Evolutionary conservation across 345 rosid species (phyloP), one percentile per base, ranked within the genome.

Genomic region (Lagerstroemia speciosa): DNA sequence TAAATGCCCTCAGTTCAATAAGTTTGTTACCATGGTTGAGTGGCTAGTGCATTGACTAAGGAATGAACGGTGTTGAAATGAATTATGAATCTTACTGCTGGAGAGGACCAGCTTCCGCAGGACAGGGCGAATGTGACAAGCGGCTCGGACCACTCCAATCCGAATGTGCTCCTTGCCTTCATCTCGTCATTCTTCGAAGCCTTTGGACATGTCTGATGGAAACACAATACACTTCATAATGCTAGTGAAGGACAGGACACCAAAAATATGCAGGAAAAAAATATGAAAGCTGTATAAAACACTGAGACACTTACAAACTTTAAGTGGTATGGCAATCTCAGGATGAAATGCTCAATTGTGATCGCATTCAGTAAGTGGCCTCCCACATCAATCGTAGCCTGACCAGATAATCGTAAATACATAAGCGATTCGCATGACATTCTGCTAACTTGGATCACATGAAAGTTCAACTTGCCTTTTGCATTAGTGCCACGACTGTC

Each of bases 61-160:
- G 12, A 12, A 36, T 36, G 67, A 64, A 26, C 3, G 2, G 6
- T 5, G 7, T 37, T 33, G 48, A 41, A 43, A 10, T 29, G 40
- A 55, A 78, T 82, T 95, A 6, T 29, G 40, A 55, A 79, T 83
- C 97, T 82, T 89, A 87, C 97, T 52, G 88, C 86, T 60, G 97
- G 99, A 34, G 99, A 94, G 38, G 99, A 85, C 95, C 92, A 83
- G 78, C 99, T 94, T 71, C 99, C 99, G 33, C 96, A 91, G 43
- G 95, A 82, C 43, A 91, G 93, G 6, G 97, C 88, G 66, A 88
- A 94, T 43, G 95, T 89, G 64, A 94, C 90, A 74, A 89, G 71
- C 17, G 97, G 93, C 76, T 94, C 97, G 2, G 97, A 89, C 91
- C 88, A 89, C 79, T 94, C 92, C 74, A 91, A 67, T 37, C 92